Evolutionary conservation across 2,329 filamentous ascomycete genomes (phyloP), one percentile per base, ranked within the genome.

Genomic region (Podosphaera aphanis): DNA sequence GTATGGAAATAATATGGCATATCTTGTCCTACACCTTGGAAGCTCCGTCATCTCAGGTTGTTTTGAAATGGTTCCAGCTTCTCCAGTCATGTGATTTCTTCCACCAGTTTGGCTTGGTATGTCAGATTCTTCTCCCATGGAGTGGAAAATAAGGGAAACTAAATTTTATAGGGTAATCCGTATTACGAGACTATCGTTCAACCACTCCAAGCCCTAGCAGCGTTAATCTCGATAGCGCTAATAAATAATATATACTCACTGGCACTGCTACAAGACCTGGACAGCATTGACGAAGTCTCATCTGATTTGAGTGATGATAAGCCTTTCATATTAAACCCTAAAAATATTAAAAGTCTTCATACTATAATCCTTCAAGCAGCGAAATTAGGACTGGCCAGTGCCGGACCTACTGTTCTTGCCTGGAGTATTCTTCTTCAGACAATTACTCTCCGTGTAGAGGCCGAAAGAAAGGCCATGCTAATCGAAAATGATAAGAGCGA

Each of bases 371-470:
- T 78, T 20, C 64, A 67, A 46, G 73, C 76, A 6, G 70, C 74
- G 11, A 67, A 67, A 23, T 57, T 62, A 18, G 69, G 69, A 15
- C 66, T 73, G n/a, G 64, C 67, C 33, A 73, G 73, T 31, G 80
- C 81, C 18, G 75, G 73, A 46, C 83, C 83, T 1, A 74, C 82
- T 16, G 70, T 83, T 18, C 81, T 92, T 52, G 74, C 81, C 2
- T 95, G 86, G 86, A 75, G 78, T 3, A 66, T 88, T 42, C 71
- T 93, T 21, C 66, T 86, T 8, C 73, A 80, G 55, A 69, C 71
- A 21, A 74, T 90, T 63, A 47, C 48, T 13, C 33, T 52, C n/a
- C 59, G 64, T 46, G 48, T 53, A n/a, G 65, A 67, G 74, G 27
- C n/a, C 16, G 35, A 39, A 11, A 25, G 29, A 20, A 13, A 19